Base-by-base conservation (phyloP, 176 grass and related monocot species). In the Secale cereale region DNA sequence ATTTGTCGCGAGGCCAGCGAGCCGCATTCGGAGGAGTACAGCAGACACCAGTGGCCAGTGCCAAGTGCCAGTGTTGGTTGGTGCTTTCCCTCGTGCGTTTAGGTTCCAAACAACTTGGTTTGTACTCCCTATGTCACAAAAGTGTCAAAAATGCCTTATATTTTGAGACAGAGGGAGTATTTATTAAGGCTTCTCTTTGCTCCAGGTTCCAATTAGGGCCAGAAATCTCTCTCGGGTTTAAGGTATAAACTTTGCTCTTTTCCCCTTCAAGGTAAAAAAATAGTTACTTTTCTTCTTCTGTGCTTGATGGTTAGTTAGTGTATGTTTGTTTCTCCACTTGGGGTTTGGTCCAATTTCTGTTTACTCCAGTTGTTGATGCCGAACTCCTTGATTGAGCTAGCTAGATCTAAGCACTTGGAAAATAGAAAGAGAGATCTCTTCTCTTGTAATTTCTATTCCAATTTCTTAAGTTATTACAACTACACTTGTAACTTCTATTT, bases 351-450 rank as follows among this genome's bases (percentile, higher is more conserved):
- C 31, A 26, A 13, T 61, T 45, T 73, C 22, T 54, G 17, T 52
- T 57, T 85, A 36, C 46, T 41, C 61, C 74, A 26, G 13, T 79
- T 43, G 19, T 28, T 79, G 16, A 33, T 59, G 37, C 9, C 37
- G 37, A 77, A 76, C 35, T 85, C 22, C 8, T 39, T 76, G 27
- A 15, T 36, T 63, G 43, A 33, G 35, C 48, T 69, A 39, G 37
- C 37, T 10, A 89, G 87, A 89, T 85, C 82, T 77, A 62, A 85
- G 70, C 27, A 14, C 26, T 26, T 36, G 59, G 35, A 29, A 62
- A 62, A 45, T 33, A 86, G 31, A 82, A 62, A 1, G 17, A 26
- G 32, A 20, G 15, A 20, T 37, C 62, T 66, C 4, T 63, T 68
- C 11, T 33, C 4, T 70, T 78, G 64, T 28, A 36, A 65, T 39